Evolutionary conservation across 768 basidiomycete species (phyloP).

Genomic region (Tulasnella sp.): DNA sequence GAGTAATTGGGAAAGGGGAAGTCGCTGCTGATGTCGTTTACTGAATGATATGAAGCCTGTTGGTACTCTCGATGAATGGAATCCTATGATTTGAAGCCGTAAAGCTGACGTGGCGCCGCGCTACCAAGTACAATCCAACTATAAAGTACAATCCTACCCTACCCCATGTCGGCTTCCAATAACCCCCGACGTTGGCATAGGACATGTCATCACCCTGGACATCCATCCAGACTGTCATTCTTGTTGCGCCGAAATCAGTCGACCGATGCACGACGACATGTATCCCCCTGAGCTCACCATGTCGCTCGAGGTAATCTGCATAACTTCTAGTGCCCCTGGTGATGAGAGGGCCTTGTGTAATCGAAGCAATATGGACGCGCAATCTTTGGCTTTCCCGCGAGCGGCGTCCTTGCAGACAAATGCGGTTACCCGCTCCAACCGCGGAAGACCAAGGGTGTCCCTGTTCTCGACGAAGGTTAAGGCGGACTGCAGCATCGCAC

Average conservation of each 20-base stretch:
- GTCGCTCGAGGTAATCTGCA: background rate
- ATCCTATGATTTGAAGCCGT: background rate
- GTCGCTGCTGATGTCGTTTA: background rate
- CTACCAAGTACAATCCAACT: background rate
- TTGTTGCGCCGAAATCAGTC: background rate
- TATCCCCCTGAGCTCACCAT: background rate
- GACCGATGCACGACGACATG: background rate
- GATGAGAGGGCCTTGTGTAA: background rate
- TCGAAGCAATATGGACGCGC: background rate
- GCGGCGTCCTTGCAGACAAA: background rate
- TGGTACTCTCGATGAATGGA: background rate
- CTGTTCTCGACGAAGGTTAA: background rate
- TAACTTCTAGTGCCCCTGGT: background rate
- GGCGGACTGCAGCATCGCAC: background rate
- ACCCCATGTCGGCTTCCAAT: background rate
- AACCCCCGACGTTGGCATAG: background rate
- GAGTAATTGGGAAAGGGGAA: conserved; percentile 1
- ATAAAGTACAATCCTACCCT: background rate
- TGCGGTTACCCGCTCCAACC: background rate
- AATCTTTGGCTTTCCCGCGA: background rate
- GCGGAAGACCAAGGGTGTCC: background rate
- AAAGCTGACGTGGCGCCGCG: background rate
- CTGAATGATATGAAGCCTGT: background rate
- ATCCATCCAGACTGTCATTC: background rate
- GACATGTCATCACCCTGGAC: background rate